These are phyloP conservation scores for Tetraselmis chui DNA, from an alignment of 139 green algal genomes.

Conservation along the genomic window DNA sequence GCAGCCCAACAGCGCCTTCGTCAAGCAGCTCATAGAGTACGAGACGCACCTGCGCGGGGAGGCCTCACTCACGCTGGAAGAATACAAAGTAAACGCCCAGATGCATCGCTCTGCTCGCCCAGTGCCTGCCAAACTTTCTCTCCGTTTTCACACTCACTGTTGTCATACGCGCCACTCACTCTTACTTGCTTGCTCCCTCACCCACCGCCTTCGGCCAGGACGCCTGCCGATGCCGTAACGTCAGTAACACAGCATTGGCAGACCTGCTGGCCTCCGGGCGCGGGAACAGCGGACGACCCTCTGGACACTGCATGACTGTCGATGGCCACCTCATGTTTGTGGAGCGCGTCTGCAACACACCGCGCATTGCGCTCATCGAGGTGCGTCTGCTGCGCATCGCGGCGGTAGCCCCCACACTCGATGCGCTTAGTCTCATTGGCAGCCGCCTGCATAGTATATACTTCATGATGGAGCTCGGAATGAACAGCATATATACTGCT, in stretches of 20 bases:
- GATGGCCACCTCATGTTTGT: background rate
- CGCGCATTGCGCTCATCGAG: background rate
- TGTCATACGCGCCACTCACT: too few relatives aligned
- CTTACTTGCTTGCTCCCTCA: background rate
- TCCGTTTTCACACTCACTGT: too few relatives aligned
- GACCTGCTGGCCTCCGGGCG: background rate
- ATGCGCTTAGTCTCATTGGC: background rate
- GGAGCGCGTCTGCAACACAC: background rate
- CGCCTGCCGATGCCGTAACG: background rate
- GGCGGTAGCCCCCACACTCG: background rate
- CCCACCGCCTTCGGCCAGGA: background rate
- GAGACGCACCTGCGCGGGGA: background rate
- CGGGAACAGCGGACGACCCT: background rate
- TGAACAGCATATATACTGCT: too few relatives aligned
- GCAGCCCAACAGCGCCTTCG: background rate
- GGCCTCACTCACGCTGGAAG: background rate
- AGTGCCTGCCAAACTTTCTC: too few relatives aligned
- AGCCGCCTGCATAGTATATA: background rate
- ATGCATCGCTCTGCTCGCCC: too few relatives aligned
- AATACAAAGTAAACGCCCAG: background rate
- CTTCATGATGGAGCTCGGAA: too few relatives aligned
- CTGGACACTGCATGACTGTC: background rate
- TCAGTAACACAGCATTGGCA: background rate
- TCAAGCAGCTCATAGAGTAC: background rate
- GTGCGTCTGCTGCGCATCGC: background rate